phyloP scores from a whole-genome alignment of 192 early-diverging fungal genomes.

The Podila epicladia region DNA sequence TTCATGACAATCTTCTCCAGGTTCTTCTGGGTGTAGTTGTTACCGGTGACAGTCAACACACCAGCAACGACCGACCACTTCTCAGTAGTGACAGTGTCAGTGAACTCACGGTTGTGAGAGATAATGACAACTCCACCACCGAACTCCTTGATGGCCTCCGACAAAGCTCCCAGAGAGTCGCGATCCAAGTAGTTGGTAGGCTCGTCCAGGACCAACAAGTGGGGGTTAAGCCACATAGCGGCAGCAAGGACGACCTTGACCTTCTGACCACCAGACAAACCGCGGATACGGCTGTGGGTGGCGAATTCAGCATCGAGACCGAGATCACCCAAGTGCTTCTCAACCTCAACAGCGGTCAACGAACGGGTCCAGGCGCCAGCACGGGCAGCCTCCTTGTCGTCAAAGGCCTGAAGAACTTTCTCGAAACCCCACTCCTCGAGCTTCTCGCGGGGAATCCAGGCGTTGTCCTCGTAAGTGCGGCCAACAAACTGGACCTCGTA shows the following conservation, averaged over 20 bases:
- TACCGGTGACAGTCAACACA: conserved; percentile 55
- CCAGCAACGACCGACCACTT: conserved; percentile 80
- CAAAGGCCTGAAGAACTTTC: conserved; percentile 70
- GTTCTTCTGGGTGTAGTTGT: conserved; percentile 64
- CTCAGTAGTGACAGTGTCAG: conserved; percentile 75
- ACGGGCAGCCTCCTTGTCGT: conserved; percentile 72
- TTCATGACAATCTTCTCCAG: conserved; percentile 56
- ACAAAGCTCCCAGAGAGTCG: conserved; percentile 72
- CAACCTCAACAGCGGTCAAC: conserved; percentile 74
- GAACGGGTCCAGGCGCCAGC: conserved; percentile 77
- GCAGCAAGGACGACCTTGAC: conserved; percentile 89
- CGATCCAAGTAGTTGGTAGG: conserved; percentile 82
- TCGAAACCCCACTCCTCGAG: conserved; percentile 80
- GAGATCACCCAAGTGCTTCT: conserved; percentile 80
- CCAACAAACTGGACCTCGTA: conserved; percentile 80
- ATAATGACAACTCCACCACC: conserved; percentile 87
- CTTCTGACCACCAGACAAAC: conserved; percentile 85
- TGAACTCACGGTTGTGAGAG: conserved; percentile 88
- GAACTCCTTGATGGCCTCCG: conserved; percentile 77
- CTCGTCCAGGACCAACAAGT: conserved; percentile 92
- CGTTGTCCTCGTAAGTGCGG: conserved; percentile 78
- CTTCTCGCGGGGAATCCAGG: conserved; percentile 76
- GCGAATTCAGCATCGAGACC: conserved; percentile 83
- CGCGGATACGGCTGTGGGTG: conserved; percentile 74
- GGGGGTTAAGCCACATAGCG: conserved; percentile 90